phyloP scores from a whole-genome alignment of 257 asterid genomes.

The Cordia subcordata region DNA sequence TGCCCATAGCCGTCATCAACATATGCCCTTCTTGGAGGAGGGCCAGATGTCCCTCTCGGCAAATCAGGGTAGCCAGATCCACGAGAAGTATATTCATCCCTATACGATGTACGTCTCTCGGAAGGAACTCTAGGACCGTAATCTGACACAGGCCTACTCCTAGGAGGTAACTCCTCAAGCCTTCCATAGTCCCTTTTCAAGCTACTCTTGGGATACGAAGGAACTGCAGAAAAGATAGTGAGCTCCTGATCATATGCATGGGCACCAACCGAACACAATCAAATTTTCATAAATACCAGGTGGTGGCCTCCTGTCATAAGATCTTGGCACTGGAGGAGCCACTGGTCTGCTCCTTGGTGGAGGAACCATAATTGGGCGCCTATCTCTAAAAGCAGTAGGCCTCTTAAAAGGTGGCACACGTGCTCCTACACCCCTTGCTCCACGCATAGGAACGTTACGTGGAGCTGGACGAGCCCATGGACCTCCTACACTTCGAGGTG shows the following conservation, averaged over 20 bases:
- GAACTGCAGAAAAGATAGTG: constrained; percentile 34
- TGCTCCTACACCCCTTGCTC: constrained; percentile 47
- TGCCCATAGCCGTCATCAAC: constrained; percentile 74
- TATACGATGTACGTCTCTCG: constrained; percentile 63
- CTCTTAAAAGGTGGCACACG: constrained; percentile 62
- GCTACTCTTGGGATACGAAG: constrained; percentile 67
- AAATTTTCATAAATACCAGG: constrained; percentile 51
- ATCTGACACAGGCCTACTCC: constrained; percentile 71
- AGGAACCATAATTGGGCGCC: constrained; percentile 58
- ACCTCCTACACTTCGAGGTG: constrained; percentile 51
- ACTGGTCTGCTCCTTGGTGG: constrained; percentile 72
- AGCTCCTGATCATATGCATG: constrained; percentile 2
- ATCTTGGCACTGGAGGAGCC: constrained; percentile 58
- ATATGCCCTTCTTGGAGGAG: constrained; percentile 69
- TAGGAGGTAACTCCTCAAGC: constrained; percentile 63
- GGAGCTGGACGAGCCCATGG: constrained; percentile 69
- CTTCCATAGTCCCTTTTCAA: constrained; percentile 75
- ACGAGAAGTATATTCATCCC: constrained; percentile 77
- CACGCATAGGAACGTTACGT: constrained; percentile 50
- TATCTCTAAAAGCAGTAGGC: constrained; percentile 58
- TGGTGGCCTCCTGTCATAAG: constrained; percentile 89
- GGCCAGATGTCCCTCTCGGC: constrained; percentile 65
- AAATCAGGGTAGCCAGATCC: constrained; percentile 72
- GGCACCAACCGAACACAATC: constrained; percentile 3
- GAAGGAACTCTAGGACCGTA: constrained; percentile 57